phyloP scores from a whole-genome alignment of 805 yeast species.

The Pichia thaimueangensis region DNA sequence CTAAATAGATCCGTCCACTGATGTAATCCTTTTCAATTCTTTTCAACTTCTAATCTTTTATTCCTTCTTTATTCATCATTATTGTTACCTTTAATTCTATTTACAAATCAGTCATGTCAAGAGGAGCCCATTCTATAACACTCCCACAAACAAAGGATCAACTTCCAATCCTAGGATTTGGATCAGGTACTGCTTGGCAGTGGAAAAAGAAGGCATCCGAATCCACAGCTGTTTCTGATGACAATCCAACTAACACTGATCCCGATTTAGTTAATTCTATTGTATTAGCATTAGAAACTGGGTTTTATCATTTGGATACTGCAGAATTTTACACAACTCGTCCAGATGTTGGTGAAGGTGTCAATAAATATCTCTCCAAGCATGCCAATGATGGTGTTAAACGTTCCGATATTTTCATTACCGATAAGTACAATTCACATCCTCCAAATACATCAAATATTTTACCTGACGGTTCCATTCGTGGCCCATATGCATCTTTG shows the following conservation, averaged over 20 bases:
- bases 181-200: conserved; percentile 57
- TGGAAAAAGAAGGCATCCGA: conserved; percentile 27
- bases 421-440: conserved; percentile 46
- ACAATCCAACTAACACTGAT: conserved; percentile 16
- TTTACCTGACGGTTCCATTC: conserved; percentile 19
- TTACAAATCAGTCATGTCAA: too few relatives aligned
- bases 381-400: conserved; percentile 25
- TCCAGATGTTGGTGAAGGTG: conserved; percentile 51
- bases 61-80: too few relatives aligned
- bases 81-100: too few relatives aligned
- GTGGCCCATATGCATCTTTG: conserved; percentile 43
- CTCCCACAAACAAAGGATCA: conserved; percentile 15
- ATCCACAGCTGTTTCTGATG: conserved; percentile 15
- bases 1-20: too few relatives aligned
- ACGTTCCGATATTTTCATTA: conserved; percentile 46
- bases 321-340: conserved; percentile 60
- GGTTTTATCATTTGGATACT: conserved; percentile 56
- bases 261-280: conserved; percentile 40
- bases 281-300: conserved; percentile 40
- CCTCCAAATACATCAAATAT: not conserved
- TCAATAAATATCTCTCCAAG: conserved; percentile 30
- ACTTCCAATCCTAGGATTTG: conserved; percentile 32
- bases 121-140: too few relatives aligned
- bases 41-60: too few relatives aligned
- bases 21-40: too few relatives aligned